These are phyloP conservation scores for Populus trichocarpa DNA, from an alignment of 441 rosid species.

Conservation along the genomic window DNA sequence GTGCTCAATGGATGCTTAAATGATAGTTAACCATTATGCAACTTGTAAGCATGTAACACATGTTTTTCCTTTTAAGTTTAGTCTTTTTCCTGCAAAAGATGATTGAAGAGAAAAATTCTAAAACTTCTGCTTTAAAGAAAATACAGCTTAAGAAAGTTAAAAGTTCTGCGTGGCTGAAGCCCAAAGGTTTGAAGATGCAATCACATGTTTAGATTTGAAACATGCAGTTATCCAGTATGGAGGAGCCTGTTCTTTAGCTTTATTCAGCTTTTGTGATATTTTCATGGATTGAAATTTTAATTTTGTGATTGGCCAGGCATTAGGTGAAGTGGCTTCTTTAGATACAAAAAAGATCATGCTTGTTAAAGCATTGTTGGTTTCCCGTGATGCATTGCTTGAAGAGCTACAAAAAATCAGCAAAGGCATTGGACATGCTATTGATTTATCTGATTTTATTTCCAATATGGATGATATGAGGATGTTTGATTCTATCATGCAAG, in stretches of 20 bases:
- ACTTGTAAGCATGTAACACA: neutral
- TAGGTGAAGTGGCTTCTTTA: conserved; percentile 38
- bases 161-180: neutral
- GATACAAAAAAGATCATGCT: conserved; percentile 46
- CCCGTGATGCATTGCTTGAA: conserved; percentile 58
- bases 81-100: neutral
- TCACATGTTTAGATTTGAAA: conserved; percentile 3
- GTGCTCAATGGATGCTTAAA: neutral
- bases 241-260: conserved; percentile 1
- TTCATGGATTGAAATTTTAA: conserved; percentile 16
- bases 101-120: neutral
- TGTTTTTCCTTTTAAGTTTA: neutral
- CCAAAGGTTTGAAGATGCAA: neutral
- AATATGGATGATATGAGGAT: conserved; percentile 42
- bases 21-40: neutral
- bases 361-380: conserved; percentile 63
- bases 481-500: conserved; percentile 32
- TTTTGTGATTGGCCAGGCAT: conserved; percentile 46
- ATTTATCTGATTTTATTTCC: conserved; percentile 51
- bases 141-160: neutral
- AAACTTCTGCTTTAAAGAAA: neutral
- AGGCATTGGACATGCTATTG: conserved; percentile 46
- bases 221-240: neutral
- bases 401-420: conserved; percentile 66
- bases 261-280: conserved; percentile 5